phyloP scores from a whole-genome alignment of 768 basidiomycete genomes.

The Psilocybe azurescens region DNA sequence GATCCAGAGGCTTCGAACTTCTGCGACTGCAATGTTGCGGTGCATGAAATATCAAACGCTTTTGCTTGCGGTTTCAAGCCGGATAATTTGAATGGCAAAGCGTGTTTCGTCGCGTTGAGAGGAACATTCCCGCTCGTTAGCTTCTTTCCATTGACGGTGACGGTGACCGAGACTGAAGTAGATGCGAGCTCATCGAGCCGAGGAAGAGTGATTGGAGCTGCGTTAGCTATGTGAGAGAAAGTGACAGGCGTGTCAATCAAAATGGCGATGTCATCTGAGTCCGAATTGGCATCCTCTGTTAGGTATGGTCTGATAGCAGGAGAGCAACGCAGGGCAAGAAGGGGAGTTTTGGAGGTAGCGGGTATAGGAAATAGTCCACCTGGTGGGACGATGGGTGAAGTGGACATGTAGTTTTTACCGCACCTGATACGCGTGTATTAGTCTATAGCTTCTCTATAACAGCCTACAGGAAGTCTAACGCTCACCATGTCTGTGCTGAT shows the following conservation, averaged over 20 bases:
- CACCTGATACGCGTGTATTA: constrained; percentile 45
- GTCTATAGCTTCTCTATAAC: not conserved
- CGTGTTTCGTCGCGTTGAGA: constrained; percentile 55
- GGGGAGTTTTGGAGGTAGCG: constrained; percentile 32
- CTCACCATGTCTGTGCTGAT: constrained; percentile 26
- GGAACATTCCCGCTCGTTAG: constrained; percentile 51
- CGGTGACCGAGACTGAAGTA: constrained; percentile 43
- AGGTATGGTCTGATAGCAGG: constrained; percentile 67
- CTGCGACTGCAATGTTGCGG: constrained; percentile 43
- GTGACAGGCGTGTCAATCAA: constrained; percentile 59
- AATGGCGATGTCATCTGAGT: constrained; percentile 43
- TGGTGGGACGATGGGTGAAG: constrained; percentile 45
- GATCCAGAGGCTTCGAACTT: constrained; percentile 48
- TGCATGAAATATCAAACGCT: constrained; percentile 43
- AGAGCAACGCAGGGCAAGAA: constrained; percentile 62
- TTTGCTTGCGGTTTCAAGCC: constrained; percentile 46
- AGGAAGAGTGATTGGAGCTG: constrained; percentile 44
- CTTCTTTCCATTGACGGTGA: constrained; percentile 48
- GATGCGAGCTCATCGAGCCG: constrained; percentile 20
- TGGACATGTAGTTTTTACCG: constrained; percentile 58
- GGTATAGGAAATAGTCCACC: constrained; percentile 35
- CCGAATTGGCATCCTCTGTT: constrained; percentile 47
- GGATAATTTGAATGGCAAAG: constrained; percentile 53
- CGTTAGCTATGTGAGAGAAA: constrained; percentile 50
- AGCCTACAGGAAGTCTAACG: not conserved